These are phyloP conservation scores for Xylaria bambusicola DNA, from an alignment of 495 filamentous ascomycete species.

Conservation along the genomic window DNA sequence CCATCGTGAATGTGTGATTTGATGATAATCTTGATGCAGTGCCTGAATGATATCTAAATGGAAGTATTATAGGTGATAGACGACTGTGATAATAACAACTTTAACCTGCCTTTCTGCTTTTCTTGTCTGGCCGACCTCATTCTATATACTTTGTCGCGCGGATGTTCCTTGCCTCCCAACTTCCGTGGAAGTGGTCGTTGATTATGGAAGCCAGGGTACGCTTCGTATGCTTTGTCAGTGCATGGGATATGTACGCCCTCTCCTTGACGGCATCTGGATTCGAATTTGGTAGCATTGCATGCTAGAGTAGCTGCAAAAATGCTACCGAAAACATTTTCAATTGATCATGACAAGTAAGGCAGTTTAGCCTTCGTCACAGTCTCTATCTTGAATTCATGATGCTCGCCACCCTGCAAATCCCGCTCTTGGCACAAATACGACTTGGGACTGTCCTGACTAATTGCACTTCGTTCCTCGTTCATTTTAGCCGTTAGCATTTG, in stretches of 20 bases:
- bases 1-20: not conserved
- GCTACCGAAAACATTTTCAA: not conserved
- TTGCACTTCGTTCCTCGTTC: too few species aligned
- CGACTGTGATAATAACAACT: not conserved
- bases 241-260: constrained; percentile 1
- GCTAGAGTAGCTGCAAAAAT: not conserved
- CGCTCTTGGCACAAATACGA: not conserved
- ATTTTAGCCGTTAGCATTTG: too few species aligned
- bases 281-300: not conserved
- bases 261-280: not conserved
- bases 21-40: too few species aligned
- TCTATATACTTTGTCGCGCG: not conserved
- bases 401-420: not conserved
- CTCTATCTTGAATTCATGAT: too few species aligned
- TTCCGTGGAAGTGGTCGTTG: not conserved
- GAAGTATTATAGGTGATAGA: too few species aligned
- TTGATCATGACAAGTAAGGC: not conserved
- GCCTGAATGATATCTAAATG: too few species aligned
- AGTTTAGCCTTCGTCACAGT: not conserved
- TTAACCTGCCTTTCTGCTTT: not conserved
- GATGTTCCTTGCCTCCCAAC: not conserved
- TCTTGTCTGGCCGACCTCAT: not conserved
- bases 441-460: too few species aligned
- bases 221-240: not conserved
- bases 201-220: not conserved